Evolutionary conservation across 2,329 filamentous ascomycete genomes (phyloP).

Genomic region (Colletotrichum musicola): DNA sequence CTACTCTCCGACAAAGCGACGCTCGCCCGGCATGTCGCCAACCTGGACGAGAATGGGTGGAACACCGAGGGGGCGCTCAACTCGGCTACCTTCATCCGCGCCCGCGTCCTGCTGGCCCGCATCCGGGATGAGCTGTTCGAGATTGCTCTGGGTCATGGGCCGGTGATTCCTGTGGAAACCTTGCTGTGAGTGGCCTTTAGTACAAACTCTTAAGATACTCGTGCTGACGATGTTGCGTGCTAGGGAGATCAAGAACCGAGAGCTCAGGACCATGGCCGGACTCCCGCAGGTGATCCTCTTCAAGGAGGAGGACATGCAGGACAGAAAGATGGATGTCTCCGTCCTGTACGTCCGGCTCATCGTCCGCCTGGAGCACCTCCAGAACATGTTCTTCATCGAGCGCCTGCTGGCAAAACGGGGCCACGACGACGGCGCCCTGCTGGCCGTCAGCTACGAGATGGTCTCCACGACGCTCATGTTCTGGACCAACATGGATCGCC

Average conservation of each 20-base stretch:
- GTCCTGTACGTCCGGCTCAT: constrained; percentile 59
- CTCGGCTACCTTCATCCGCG: constrained; percentile 47
- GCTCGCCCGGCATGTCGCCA: constrained; percentile 43
- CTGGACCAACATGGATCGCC: constrained; percentile 63
- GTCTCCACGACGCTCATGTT: constrained; percentile 59
- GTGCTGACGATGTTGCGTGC: neutral
- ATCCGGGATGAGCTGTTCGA: constrained; percentile 47
- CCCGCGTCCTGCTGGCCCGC: constrained; percentile 42
- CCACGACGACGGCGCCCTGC: constrained; percentile 52
- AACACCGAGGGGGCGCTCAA: constrained; percentile 48
- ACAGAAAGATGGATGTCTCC: constrained; percentile 45
- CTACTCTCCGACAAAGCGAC: constrained; percentile 48
- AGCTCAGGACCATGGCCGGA: constrained; percentile 48
- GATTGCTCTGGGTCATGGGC: constrained; percentile 43
- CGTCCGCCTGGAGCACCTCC: constrained; percentile 62
- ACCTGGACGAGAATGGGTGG: constrained; percentile 54
- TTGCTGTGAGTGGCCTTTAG: constrained; percentile 41
- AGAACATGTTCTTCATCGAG: constrained; percentile 71
- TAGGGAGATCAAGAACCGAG: constrained; percentile 53
- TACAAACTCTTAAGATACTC: neutral
- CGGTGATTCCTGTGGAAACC: constrained; percentile 54
- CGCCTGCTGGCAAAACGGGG: constrained; percentile 64
- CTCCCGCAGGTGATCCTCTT: constrained; percentile 56
- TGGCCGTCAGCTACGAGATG: constrained; percentile 61
- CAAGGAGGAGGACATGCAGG: constrained; percentile 53